Conservation (phyloP, 2,329 filamentous ascomycete species). For the Neoarthrinium moseri region DNA sequence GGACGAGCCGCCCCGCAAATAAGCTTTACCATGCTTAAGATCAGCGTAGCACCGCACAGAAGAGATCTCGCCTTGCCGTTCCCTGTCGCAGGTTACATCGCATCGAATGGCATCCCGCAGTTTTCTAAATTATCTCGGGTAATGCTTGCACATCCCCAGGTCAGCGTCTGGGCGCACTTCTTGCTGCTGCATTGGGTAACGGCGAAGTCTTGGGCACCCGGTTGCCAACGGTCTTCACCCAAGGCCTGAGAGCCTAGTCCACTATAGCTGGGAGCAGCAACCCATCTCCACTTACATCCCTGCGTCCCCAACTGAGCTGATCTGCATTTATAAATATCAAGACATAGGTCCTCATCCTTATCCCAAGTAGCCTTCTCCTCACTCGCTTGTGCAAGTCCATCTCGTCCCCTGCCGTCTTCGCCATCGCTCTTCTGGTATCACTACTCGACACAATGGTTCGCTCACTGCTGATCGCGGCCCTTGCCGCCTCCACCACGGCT, state of each 20-base stretch:
- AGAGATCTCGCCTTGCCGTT: not conserved
- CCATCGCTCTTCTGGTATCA: not conserved
- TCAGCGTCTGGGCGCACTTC: no score
- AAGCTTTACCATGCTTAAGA: conserved; percentile 1
- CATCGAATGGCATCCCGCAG: not conserved
- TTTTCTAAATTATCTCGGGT: not conserved
- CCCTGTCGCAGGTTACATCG: not conserved
- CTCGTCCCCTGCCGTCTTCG: not conserved
- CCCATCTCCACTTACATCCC: not conserved
- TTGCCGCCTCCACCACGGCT: conserved; percentile 16
- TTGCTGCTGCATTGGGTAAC: not conserved
- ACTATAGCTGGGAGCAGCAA: not conserved
- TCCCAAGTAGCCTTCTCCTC: not conserved
- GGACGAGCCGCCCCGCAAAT: not conserved
- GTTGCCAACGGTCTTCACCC: not conserved
- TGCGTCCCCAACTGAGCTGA: not conserved
- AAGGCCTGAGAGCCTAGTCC: no score
- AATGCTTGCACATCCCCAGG: not conserved
- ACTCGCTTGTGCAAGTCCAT: not conserved
- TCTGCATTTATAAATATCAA: not conserved
- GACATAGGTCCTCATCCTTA: not conserved
- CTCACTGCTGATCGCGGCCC: conserved; percentile 19
- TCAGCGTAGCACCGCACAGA: not conserved
- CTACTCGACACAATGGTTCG: conserved; percentile 18
- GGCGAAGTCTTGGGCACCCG: not conserved